A percentile compares a stretch with the other conserved stretches of the same genome.
Conservation (phyloP, 2,329 filamentous ascomycete species). For the Apiospora kogelbergensis region DNA sequence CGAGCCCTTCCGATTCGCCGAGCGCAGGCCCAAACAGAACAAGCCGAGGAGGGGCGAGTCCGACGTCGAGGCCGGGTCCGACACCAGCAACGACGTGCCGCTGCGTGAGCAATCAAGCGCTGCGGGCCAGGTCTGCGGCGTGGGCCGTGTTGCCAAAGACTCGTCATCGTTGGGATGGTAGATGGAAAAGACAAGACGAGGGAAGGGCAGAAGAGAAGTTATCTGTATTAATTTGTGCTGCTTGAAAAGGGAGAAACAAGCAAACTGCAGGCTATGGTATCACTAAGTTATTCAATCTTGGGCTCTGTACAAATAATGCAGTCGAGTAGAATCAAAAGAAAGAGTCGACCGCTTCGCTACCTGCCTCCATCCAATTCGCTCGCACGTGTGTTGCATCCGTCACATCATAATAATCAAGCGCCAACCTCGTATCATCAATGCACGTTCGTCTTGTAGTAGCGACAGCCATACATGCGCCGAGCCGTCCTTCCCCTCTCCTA, state of each 20-base stretch:
- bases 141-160: neutral
- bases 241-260: neutral
- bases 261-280: slow-evolving; percentile 5
- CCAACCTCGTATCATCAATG: no score
- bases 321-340: neutral
- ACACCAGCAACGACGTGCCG: neutral
- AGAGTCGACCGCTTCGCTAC: neutral
- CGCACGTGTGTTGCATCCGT: no score
- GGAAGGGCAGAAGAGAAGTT: slow-evolving; percentile 17
- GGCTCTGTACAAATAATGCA: neutral
- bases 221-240: neutral
- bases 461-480: no score
- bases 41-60: neutral
- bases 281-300: slow-evolving; percentile 3
- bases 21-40: slow-evolving; percentile 22
- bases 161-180: neutral
- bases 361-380: no score
- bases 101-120: neutral
- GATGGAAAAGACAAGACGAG: no score
- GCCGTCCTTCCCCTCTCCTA: neutral
- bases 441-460: no score
- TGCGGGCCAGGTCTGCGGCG: neutral
- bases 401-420: no score
- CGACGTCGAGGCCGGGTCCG: neutral
- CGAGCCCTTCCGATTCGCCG: slow-evolving; percentile 36